Evolutionary conservation across 352 stramenopile species (phyloP).

Genomic region (Pythium sp.): DNA sequence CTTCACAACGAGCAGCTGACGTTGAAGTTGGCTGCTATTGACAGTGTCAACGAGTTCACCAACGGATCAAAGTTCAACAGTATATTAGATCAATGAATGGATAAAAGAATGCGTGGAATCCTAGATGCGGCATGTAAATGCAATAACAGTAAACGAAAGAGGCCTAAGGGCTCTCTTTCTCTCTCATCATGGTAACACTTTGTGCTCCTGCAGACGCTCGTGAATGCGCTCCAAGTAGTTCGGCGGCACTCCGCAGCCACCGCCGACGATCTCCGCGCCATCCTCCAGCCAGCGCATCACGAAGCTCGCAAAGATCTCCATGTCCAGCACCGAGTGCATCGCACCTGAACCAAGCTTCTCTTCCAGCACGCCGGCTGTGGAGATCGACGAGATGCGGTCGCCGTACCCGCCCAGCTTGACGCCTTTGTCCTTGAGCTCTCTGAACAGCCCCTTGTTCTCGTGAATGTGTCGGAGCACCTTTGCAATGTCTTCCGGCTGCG

Average conservation of each 20-base stretch:
- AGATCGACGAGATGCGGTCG: slow-evolving; percentile 81
- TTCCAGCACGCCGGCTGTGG: slow-evolving; percentile 56
- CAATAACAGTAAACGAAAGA: not conserved
- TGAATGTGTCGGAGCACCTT: slow-evolving; percentile 68
- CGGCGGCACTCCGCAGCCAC: slow-evolving; percentile 88
- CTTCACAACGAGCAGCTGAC: too few relatives aligned
- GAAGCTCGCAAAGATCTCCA: slow-evolving; percentile 76
- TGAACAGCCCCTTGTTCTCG: slow-evolving; percentile 24
- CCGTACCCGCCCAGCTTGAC: slow-evolving; percentile 81
- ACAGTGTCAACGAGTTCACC: too few relatives aligned
- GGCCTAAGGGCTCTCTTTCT: too few relatives aligned
- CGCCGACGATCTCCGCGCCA: slow-evolving; percentile 77
- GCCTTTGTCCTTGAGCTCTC: slow-evolving; percentile 29
- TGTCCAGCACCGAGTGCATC: slow-evolving; percentile 66
- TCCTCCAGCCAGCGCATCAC: slow-evolving; percentile 66
- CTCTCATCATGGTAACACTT: not conserved
- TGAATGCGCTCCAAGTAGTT: slow-evolving; percentile 55
- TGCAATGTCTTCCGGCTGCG: slow-evolving; percentile 88
- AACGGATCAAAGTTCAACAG: too few relatives aligned
- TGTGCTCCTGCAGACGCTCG: not conserved
- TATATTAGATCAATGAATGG: too few relatives aligned
- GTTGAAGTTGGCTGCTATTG: too few relatives aligned
- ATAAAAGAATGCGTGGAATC: too few relatives aligned
- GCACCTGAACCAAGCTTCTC: slow-evolving; percentile 72
- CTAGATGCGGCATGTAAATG: not conserved